Conservation (phyloP, 2,329 filamentous ascomycete genomes). For the Botryotinia convoluta region DNA sequence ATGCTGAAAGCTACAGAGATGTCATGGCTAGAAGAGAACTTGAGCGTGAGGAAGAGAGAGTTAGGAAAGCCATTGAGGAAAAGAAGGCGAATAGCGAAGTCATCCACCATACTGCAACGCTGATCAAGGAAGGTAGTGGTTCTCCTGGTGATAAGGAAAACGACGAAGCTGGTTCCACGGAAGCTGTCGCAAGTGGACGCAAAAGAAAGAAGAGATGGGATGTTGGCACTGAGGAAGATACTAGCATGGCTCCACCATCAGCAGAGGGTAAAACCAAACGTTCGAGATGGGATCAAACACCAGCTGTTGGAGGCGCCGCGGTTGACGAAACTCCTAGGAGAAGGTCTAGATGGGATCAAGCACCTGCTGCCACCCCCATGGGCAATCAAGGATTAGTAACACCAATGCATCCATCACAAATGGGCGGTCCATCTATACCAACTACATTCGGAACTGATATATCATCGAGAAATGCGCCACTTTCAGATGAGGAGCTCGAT, state of each 20-base stretch:
- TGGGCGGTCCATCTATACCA: constrained; percentile 49
- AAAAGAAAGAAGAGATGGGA: constrained; percentile 98
- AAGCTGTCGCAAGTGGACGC: constrained; percentile 59
- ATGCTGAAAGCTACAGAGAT: constrained; percentile 81
- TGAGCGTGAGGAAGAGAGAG: constrained; percentile 88
- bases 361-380: constrained; percentile 75
- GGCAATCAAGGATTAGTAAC: constrained; percentile 73
- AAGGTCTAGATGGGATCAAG: constrained; percentile 89
- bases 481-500: constrained; percentile 94
- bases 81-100: constrained; percentile 56
- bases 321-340: constrained; percentile 64
- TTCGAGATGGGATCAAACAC: constrained; percentile 85
- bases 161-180: constrained; percentile 65
- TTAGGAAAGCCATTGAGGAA: constrained; percentile 75
- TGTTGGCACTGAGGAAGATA: constrained; percentile 59
- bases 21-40: constrained; percentile 88
- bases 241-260: constrained; percentile 47
- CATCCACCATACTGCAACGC: constrained; percentile 67
- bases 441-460: constrained; percentile 79
- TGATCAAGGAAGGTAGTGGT: constrained; percentile 59
- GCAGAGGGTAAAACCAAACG: constrained; percentile 59
- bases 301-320: constrained; percentile 51
- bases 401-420: constrained; percentile 70
- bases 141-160: constrained; percentile 64
- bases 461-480: constrained; percentile 70